Conservation (phyloP, 345 rosid species). For the Gossypium turneri region DNA sequence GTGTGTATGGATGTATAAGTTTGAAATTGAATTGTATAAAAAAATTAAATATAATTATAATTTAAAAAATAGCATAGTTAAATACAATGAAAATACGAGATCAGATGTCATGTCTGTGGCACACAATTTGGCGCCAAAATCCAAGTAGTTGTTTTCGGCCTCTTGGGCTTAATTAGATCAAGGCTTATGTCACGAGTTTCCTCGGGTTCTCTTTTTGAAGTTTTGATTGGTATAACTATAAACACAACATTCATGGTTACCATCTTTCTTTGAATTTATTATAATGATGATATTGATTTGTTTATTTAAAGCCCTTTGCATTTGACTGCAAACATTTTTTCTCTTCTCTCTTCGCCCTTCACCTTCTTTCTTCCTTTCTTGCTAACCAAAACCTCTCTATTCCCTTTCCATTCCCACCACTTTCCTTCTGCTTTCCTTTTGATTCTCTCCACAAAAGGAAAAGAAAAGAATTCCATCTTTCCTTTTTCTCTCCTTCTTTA, state of each 20-base stretch:
- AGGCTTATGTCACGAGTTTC: conserved; percentile 50
- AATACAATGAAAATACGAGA: neutral
- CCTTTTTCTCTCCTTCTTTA: conserved; percentile 27
- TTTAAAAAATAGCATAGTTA: too few species aligned
- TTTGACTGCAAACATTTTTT: neutral
- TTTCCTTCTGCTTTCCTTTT: conserved; percentile 38
- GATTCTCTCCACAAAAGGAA: conserved; percentile 27
- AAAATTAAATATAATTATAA: neutral
- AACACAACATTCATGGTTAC: conserved; percentile 24
- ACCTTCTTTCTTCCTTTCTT: neutral
- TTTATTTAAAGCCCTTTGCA: conserved; percentile 22
- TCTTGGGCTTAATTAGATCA: neutral
- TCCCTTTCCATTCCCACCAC: conserved; percentile 3
- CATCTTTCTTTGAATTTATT: neutral
- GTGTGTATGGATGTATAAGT: too few species aligned
- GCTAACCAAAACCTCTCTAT: neutral
- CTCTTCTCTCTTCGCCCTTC: conserved; percentile 13
- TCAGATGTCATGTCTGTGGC: neutral
- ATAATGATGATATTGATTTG: neutral
- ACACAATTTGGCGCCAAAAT: conserved; percentile 42
- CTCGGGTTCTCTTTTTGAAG: conserved; percentile 45
- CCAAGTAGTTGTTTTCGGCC: neutral
- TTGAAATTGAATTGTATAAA: neutral
- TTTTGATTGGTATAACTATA: conserved; percentile 4
- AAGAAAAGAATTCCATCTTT: conserved; percentile 20